Evolutionary conservation across 768 basidiomycete genomes (phyloP), one percentile per base, ranked within the genome.

Genomic region (Podaxis sp.): DNA sequence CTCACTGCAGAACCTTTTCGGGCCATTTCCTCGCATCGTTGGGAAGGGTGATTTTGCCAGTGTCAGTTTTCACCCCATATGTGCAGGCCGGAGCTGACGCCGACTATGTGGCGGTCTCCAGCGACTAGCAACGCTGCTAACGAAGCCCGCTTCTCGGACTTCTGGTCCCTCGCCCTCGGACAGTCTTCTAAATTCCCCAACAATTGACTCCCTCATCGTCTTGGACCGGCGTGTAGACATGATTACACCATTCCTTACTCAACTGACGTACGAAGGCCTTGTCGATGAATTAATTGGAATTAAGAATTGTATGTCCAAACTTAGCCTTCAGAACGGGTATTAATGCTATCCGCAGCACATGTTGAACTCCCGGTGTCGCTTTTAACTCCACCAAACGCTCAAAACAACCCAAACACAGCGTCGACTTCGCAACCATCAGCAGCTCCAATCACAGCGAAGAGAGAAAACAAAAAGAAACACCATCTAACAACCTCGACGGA

Each of bases 211-310:
- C 13, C 76, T 98, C 63, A 89, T 99, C 66, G 80, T 98, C 40
- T 68, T 99, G 61, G 97, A 99, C 73, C 87, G 97, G 53, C 86
- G 88, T 37, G 87, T 91, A 9, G 97, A 99, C 70, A 91, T 98
- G 91, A 87, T 98, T 63, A 97, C 97, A 0, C 94, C 97, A 1
- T 79, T 98, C 55, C 84, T 96, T 51, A 98, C 97, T 2, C 96
- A 98, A 69, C 79, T 98, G 61, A 99, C 97, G 0, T 98, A 98
- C 67, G 91, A 98, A 72, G 97, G 97, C 19, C 87, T 99, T 53
- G 81, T 98, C 37, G 97, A 98, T 70, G 97, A 99, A 73, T 76
- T 94, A 38, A 80, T 97, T 52, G 91, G 93, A 0, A 89, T 99
- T 64, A 90, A 85, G 73, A 94, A 97, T 69, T 90, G 96, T 94